Percentiles rank a stretch among this genome's conserved stretches.
Evolutionary conservation across 257 asterid species (phyloP).

Genomic region (Mitragyna speciosa): DNA sequence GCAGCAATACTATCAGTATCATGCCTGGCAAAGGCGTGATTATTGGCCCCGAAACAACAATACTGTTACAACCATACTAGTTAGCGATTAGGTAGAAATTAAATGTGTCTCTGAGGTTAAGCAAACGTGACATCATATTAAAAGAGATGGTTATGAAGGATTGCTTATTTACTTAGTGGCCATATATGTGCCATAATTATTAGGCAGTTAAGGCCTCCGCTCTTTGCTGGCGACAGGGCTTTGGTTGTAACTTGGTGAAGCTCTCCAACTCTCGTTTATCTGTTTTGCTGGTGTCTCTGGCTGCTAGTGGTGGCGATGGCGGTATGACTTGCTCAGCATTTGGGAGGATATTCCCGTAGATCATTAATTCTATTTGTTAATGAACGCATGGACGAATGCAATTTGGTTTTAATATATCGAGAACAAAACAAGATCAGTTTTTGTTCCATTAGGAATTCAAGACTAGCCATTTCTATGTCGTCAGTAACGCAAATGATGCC

Average conservation of each 20-base stretch:
- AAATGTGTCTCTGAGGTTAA: not conserved
- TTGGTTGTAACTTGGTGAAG: not conserved
- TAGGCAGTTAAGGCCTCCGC: not conserved
- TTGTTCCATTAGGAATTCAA: no score
- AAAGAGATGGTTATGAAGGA: not conserved
- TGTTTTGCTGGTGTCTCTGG: not conserved
- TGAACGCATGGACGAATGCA: no score
- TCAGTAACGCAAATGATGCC: not conserved
- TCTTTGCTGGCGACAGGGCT: not conserved
- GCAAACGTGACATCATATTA: not conserved
- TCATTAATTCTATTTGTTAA: no score
- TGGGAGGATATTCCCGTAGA: no score
- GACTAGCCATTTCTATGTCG: not conserved
- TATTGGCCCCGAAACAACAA: not conserved
- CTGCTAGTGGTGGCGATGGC: not conserved
- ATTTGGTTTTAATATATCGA: no score
- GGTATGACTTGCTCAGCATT: no score
- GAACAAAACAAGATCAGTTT: no score
- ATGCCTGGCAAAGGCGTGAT: not conserved
- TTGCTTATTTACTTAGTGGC: not conserved
- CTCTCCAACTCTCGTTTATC: no score
- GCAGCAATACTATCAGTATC: not conserved
- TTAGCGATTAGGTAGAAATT: not conserved
- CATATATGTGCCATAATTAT: conserved; percentile 3
- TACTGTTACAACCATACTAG: not conserved